Conservation (phyloP, 1,284 basidiomycete species). For the Hymenochaete sp. region DNA sequence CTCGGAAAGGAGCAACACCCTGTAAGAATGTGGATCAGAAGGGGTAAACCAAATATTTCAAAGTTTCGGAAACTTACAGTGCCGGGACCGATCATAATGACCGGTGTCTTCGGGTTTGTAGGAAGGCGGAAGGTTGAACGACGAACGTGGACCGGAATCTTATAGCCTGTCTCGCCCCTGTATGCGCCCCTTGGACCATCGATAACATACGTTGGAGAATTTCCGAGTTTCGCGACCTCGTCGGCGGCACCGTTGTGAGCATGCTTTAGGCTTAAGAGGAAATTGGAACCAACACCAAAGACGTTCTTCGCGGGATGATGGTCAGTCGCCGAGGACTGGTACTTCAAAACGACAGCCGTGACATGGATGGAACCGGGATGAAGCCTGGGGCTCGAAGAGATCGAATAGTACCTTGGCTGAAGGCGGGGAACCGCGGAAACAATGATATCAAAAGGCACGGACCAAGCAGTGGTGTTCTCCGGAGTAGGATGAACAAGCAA, state of each 20-base stretch:
- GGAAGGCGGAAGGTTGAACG: conserved; percentile 95
- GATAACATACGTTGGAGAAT: conserved; percentile 72
- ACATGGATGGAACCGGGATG: conserved; percentile 85
- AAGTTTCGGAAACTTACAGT: conserved; percentile 54
- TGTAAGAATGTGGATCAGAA: conserved; percentile 24
- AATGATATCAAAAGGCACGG: conserved; percentile 95
- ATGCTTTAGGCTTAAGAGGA: conserved; percentile 84
- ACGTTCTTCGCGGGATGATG: conserved; percentile 54
- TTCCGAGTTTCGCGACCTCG: conserved; percentile 34
- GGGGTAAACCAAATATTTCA: neutral
- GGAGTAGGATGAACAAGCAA: conserved; percentile 45
- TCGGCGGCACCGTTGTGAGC: conserved; percentile 53
- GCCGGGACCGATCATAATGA: conserved; percentile 98
- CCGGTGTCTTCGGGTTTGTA: conserved; percentile 94
- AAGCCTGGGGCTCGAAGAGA: conserved; percentile 94
- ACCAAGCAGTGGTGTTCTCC: conserved; percentile 75
- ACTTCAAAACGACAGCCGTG: conserved; percentile 91
- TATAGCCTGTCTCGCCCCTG: conserved; percentile 60
- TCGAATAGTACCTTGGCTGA: conserved; percentile 96
- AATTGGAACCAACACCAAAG: conserved; percentile 86
- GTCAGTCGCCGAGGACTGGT: conserved; percentile 56
- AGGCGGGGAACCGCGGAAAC: conserved; percentile 89
- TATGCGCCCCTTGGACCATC: conserved; percentile 86
- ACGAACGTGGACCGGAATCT: conserved; percentile 89
- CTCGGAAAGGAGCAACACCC: conserved; percentile 98